A percentile compares a stretch with the other conserved stretches of the same genome.
These are phyloP conservation scores for Dipodascus geniculatus DNA, from an alignment of 805 yeast species.

Conservation along the genomic window DNA sequence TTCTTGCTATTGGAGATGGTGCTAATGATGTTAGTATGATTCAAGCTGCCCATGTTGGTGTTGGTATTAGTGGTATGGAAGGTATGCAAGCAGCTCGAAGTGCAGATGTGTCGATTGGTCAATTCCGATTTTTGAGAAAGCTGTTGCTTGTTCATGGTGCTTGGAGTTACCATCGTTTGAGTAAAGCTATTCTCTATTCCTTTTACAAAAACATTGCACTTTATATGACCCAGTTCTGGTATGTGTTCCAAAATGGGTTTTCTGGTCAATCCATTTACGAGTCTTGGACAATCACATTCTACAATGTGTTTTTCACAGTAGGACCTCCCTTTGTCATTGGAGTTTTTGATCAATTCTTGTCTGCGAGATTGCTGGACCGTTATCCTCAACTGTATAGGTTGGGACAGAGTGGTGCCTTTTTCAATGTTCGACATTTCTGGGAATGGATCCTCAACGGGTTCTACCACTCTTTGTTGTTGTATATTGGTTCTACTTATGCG, in stretches of 20 bases:
- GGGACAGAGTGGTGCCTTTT: constrained; percentile 81
- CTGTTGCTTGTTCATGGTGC: constrained; percentile 87
- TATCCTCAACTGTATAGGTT: constrained; percentile 88
- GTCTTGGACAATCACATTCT: constrained; percentile 95
- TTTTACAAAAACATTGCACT: constrained; percentile 92
- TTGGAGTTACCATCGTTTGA: constrained; percentile 94
- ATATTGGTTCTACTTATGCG: constrained; percentile 56
- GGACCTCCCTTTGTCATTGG: constrained; percentile 95
- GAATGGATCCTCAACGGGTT: constrained; percentile 95
- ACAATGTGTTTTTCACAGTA: constrained; percentile 89
- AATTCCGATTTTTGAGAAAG: constrained; percentile 76
- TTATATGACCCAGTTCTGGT: constrained; percentile 98
- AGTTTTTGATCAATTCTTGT: constrained; percentile 90
- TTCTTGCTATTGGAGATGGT: constrained; percentile 96
- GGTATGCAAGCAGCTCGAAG: constrained; percentile 99
- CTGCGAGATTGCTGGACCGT: constrained; percentile 76
- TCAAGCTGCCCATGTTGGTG: constrained; percentile 98
- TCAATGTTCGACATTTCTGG: constrained; percentile 90
- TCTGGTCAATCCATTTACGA: constrained; percentile 95
- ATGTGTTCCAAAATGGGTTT: constrained; percentile 79
- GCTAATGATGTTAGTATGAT: constrained; percentile 99
- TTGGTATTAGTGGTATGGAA: constrained; percentile 98
- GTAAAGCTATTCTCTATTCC: constrained; percentile 85
- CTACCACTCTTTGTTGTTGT: constrained; percentile 81
- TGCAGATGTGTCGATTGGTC: constrained; percentile 96